Conservation (phyloP, 495 filamentous ascomycete genomes). For the Achaetomiella virescens region DNA sequence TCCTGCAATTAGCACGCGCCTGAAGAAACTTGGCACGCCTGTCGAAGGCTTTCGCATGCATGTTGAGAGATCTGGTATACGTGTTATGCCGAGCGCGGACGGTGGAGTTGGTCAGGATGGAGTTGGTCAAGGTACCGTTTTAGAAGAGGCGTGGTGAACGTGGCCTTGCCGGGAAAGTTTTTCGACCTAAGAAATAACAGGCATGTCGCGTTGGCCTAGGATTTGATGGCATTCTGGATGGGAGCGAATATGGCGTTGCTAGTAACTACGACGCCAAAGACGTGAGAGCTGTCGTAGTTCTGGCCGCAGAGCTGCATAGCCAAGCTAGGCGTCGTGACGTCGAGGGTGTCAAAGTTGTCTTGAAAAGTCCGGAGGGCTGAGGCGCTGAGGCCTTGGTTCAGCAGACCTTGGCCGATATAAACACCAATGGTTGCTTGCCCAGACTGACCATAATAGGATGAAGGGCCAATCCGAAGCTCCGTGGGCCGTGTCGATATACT, state of each 20-base stretch:
- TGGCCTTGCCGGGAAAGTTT: slow-evolving; percentile 17
- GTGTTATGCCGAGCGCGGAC: too few species aligned
- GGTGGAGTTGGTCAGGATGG: too few species aligned
- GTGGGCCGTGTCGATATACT: slow-evolving; percentile 8
- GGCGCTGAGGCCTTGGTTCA: slow-evolving; percentile 20
- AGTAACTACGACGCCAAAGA: slow-evolving; percentile 31
- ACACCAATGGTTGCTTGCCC: slow-evolving; percentile 10
- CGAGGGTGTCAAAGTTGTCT: background rate
- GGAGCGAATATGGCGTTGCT: slow-evolving; percentile 29
- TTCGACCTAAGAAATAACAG: slow-evolving; percentile 18
- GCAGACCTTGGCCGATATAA: slow-evolving; percentile 23
- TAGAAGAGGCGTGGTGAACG: slow-evolving; percentile 15
- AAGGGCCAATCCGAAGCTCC: background rate
- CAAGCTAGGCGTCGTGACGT: slow-evolving; percentile 6
- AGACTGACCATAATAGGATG: slow-evolving; percentile 11
- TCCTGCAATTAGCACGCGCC: slow-evolving; percentile 18
- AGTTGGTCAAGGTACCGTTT: too few species aligned
- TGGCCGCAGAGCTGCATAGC: slow-evolving; percentile 36
- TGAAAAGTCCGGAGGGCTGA: slow-evolving; percentile 17
- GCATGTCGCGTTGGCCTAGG: slow-evolving; percentile 33
- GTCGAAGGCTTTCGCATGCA: too few species aligned
- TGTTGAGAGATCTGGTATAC: too few species aligned
- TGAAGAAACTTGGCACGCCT: too few species aligned
- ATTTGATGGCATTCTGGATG: slow-evolving; percentile 27
- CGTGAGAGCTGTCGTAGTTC: slow-evolving; percentile 21